Percentiles rank a stretch among this genome's conserved stretches.
Evolutionary conservation across 805 yeast species (phyloP).

Genomic region (Saturnispora ahearnii): DNA sequence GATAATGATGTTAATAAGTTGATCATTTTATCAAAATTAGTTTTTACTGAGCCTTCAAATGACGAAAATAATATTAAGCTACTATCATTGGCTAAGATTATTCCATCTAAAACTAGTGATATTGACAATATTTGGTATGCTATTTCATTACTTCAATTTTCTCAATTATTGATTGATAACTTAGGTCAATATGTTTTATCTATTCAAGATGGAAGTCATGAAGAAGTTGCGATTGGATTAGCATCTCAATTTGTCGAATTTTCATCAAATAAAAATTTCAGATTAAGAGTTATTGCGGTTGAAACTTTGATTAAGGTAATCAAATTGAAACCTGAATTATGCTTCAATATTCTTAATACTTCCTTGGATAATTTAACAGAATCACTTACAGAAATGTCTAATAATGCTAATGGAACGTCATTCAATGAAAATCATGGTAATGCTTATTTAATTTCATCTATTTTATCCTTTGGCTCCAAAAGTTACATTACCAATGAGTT

Average conservation of each 20-base stretch:
- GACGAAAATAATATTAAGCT: slow-evolving; percentile 11
- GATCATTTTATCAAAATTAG: slow-evolving; percentile 23
- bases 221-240: slow-evolving; percentile 25
- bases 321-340: slow-evolving; percentile 29
- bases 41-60: slow-evolving; percentile 13
- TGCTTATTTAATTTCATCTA: slow-evolving; percentile 26
- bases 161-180: slow-evolving; percentile 21
- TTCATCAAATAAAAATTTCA: slow-evolving; percentile 31
- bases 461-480: slow-evolving; percentile 24
- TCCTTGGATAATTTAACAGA: slow-evolving; percentile 28
- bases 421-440: slow-evolving; percentile 27
- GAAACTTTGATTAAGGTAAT: slow-evolving; percentile 27
- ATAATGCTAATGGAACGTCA: slow-evolving; percentile 15
- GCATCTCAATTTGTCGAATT: slow-evolving; percentile 30
- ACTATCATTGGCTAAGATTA: slow-evolving; percentile 15
- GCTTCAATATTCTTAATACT: slow-evolving; percentile 25
- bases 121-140: slow-evolving; percentile 22
- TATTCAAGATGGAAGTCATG: slow-evolving; percentile 11
- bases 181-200: slow-evolving; percentile 25
- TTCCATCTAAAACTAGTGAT: slow-evolving; percentile 10
- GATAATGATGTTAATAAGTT: slow-evolving; percentile 29
- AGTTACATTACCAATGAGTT: slow-evolving; percentile 27
- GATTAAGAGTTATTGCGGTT: slow-evolving; percentile 34
- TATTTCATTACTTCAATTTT: slow-evolving; percentile 21
- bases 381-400: slow-evolving; percentile 27